Evolutionary conservation across 192 early-diverging fungal genomes (phyloP), one percentile per base, ranked within the genome.

Genomic region (Martensiomyces pterosporus): DNA sequence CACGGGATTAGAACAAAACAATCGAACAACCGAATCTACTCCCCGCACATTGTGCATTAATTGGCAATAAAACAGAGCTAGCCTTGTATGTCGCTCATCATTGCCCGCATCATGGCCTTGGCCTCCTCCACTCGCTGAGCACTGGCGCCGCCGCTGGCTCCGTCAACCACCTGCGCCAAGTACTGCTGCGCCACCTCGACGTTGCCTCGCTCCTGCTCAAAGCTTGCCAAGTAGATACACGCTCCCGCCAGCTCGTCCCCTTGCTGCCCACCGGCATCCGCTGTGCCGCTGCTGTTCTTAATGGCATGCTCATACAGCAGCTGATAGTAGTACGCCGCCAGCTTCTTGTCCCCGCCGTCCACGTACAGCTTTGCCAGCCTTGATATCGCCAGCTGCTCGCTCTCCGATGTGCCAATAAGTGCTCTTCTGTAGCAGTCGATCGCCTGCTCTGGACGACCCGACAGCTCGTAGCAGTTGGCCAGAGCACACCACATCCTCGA

Each of bases 401-500:
- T 75, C 24, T 92, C 86, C 9, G 63, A 33, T 3, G 80, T 72
- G 27, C 80, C 84, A 4, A 69, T 39, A 12, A 93, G 60, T 13
- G 89, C 87, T 5, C 86, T 77, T 14, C 85, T 80, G 45, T 85
- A 89, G 70, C 87, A 89, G 27, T 79, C 79, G 24, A 89, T 78
- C 2, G 91, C 88, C 24, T 84, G 77, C 2, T 43, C 24, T 16
- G 75, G 59, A 32, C 79, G 67, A 12, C 58, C 60, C 13, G 77
- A 33, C 5, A 58, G 60, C 53, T 91, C 85, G 53, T 87, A 89
- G 59, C 83, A 85, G 34, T 77, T 75, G 4, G 79, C 91, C 55
- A 95, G 74, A 3, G 83, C 81, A 34, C 63, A 75, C 93, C 93
- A 95, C 67, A 91, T 84, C n/a, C 88, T 80, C n/a, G 81, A 79